Evolutionary conservation across 805 yeast genomes (phyloP).

Genomic region (Nakazawaea ambrosiae): DNA sequence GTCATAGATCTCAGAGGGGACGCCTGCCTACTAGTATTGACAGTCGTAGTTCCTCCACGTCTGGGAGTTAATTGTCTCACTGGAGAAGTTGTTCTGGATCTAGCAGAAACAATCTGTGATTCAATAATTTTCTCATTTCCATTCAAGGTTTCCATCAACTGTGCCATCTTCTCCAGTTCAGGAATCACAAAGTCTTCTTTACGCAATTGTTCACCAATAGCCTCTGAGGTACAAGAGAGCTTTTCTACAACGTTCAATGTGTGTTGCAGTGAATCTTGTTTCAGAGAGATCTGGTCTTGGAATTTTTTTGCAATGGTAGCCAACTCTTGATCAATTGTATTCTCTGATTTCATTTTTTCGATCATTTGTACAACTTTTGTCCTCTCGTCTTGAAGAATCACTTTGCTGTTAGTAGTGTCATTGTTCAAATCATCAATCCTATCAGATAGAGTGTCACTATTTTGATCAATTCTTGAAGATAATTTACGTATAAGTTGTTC

Average conservation of each 20-base stretch:
- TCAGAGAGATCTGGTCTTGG: too few species aligned
- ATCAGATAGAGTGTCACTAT: conserved; percentile 1
- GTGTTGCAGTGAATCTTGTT: too few species aligned
- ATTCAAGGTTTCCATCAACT: conserved; percentile 2
- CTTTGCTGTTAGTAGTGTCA: conserved; percentile 3
- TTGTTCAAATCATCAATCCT: conserved; percentile 16
- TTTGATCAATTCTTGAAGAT: conserved; percentile 10
- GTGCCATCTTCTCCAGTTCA: conserved; percentile 3
- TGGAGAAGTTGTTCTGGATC: conserved; percentile 6
- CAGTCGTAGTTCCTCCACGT: too few species aligned
- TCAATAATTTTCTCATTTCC: conserved; percentile 3
- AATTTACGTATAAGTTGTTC: conserved; percentile 2
- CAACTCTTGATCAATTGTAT: not conserved
- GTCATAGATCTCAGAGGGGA: too few species aligned
- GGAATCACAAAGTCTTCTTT: too few species aligned
- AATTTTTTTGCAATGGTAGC: not conserved
- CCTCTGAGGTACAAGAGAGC: too few species aligned
- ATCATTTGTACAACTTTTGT: not conserved
- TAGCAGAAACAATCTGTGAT: not conserved
- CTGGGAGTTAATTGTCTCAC: too few species aligned
- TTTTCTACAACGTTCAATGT: too few species aligned
- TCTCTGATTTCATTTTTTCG: not conserved
- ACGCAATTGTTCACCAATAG: too few species aligned
- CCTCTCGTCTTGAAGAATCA: conserved; percentile 7
- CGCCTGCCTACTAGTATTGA: too few species aligned